A percentile compares a stretch with the other conserved stretches of the same genome.
Evolutionary conservation across 257 asterid genomes (phyloP).

Genomic region (Petunia axillaris): DNA sequence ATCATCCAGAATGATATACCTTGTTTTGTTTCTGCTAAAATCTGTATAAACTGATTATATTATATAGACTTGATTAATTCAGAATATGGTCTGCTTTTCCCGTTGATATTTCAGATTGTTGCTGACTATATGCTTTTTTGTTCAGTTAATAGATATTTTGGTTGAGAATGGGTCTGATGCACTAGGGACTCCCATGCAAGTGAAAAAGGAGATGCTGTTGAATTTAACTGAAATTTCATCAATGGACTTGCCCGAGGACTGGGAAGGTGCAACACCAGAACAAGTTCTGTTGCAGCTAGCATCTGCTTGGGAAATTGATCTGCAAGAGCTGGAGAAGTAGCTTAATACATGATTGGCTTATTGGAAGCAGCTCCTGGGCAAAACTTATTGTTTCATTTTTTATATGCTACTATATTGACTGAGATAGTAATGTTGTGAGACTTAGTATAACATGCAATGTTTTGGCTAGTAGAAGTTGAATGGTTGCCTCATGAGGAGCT

Average conservation of each 20-base stretch:
- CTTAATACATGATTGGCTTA: background rate
- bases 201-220: slow-evolving; percentile 67
- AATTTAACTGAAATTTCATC: slow-evolving; percentile 70
- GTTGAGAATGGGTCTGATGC: slow-evolving; percentile 77
- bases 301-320: slow-evolving; percentile 87
- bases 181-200: slow-evolving; percentile 66
- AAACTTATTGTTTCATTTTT: background rate
- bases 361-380: background rate
- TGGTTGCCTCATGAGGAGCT: no score
- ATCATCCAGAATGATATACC: no score
- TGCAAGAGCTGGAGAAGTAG: slow-evolving; percentile 69
- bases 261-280: slow-evolving; percentile 91
- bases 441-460: background rate
- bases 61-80: no score
- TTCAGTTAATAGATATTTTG: slow-evolving; percentile 75
- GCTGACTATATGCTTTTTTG: no score
- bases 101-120: background rate
- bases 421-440: background rate
- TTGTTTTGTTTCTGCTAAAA: no score
- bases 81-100: no score
- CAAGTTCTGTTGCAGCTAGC: slow-evolving; percentile 79
- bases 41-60: no score
- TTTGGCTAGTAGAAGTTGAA: background rate
- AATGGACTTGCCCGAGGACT: slow-evolving; percentile 75
- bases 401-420: background rate